These are phyloP conservation scores for Pyrenopolyporus hunteri DNA, from an alignment of 495 filamentous ascomycete genomes.

Conservation along the genomic window DNA sequence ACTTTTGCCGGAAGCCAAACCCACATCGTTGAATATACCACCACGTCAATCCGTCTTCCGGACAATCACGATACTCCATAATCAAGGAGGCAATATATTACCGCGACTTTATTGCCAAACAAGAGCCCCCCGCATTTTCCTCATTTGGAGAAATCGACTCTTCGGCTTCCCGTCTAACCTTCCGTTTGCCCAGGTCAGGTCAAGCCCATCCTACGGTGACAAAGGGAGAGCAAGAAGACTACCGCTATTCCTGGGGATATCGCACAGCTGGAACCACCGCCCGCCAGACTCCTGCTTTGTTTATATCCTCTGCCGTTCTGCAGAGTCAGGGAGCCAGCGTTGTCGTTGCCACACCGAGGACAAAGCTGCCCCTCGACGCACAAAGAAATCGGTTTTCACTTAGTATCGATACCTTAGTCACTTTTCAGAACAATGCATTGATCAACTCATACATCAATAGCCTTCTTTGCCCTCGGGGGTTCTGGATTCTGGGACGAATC, in stretches of 20 bases:
- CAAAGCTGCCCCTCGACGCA: conserved; percentile 9
- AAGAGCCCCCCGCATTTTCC: conserved; percentile 26
- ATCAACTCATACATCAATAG: conserved; percentile 27
- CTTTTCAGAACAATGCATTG: conserved; percentile 40
- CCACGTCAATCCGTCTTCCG: conserved; percentile 25
- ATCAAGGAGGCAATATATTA: conserved; percentile 27
- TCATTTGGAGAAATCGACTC: conserved; percentile 28
- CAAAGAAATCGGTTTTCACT: conserved; percentile 25
- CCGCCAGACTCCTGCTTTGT: conserved; percentile 19
- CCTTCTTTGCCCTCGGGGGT: conserved; percentile 32
- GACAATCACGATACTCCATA: conserved; percentile 17
- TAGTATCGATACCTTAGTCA: conserved; percentile 13
- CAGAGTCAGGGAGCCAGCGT: conserved; percentile 1
- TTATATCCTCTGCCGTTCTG: not conserved
- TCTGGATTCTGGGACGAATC: conserved; percentile 31
- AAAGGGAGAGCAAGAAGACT: conserved; percentile 21
- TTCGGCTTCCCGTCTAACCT: conserved; percentile 22
- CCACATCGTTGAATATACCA: conserved; percentile 9
- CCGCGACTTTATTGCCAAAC: conserved; percentile 11
- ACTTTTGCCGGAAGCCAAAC: conserved; percentile 26
- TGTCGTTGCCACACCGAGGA: conserved; percentile 11
- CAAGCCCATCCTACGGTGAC: conserved; percentile 9
- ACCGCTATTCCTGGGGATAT: not conserved
- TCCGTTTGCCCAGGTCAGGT: conserved; percentile 14
- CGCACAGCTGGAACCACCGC: no score